Conservation (phyloP, 176 grass and related monocot species). For the Carex parvula region DNA sequence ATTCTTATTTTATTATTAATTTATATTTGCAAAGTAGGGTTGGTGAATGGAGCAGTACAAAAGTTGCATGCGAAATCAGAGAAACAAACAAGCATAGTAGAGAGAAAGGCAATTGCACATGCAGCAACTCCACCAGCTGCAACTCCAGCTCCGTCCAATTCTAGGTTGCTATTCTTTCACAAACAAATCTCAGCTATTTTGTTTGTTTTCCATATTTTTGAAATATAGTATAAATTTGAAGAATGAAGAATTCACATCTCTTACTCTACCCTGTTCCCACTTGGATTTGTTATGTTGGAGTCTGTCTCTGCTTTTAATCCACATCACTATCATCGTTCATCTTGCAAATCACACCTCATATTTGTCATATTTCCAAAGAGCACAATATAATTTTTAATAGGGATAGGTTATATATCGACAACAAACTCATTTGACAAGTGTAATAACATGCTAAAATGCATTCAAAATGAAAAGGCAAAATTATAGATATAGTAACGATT, state of each 20-base stretch:
- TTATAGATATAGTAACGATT: too few relatives aligned
- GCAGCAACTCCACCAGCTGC: constrained; percentile 11
- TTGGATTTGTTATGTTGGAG: constrained; percentile 18
- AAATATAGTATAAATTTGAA: not conserved
- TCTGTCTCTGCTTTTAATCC: not conserved
- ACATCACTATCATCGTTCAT: not conserved
- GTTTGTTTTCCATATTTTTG: not conserved
- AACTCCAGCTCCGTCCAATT: not conserved
- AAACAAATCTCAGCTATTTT: constrained; percentile 2
- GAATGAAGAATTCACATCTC: not conserved
- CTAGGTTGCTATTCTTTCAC: constrained; percentile 14
- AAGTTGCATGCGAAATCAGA: constrained; percentile 24
- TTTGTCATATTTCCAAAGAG: not conserved
- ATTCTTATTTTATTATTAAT: not conserved
- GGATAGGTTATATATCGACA: not conserved
- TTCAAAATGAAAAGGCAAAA: not conserved
- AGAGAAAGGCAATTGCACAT: constrained; percentile 24
- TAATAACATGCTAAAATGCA: not conserved
- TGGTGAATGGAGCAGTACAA: constrained; percentile 28
- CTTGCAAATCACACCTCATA: constrained; percentile 6
- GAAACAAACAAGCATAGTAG: constrained; percentile 13
- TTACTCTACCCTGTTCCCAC: not conserved
- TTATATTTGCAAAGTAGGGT: constrained; percentile 22
- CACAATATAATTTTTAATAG: not conserved
- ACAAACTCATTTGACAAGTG: not conserved